phyloP scores from a whole-genome alignment of 2,329 filamentous ascomycete species.

The Cladosporium austrohemisphaericum region DNA sequence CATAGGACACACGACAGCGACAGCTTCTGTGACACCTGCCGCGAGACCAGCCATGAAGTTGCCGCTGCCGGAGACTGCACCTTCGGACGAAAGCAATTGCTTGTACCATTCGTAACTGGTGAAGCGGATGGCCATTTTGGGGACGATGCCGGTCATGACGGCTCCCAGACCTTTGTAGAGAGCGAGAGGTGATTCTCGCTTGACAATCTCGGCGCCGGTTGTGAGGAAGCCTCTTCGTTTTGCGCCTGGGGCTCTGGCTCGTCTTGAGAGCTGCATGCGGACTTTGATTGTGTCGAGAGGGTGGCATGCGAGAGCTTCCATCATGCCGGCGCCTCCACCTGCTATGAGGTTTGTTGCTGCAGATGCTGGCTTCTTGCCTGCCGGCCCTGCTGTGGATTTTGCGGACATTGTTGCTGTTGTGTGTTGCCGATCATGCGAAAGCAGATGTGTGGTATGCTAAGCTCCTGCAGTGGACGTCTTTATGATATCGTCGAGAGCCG shows the following conservation, averaged over 20 bases:
- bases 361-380: constrained; percentile 72
- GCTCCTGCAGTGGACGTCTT: too few relatives aligned
- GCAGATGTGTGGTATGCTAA: not conserved
- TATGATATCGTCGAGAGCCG: too few relatives aligned
- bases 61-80: constrained; percentile 63
- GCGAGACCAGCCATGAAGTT: constrained; percentile 82
- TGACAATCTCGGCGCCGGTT: constrained; percentile 82
- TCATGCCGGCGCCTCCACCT: constrained; percentile 96
- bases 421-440: not conserved
- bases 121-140: constrained; percentile 99
- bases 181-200: constrained; percentile 83
- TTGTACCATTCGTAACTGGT: constrained; percentile 97
- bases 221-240: constrained; percentile 82
- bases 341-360: constrained; percentile 90
- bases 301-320: constrained; percentile 96
- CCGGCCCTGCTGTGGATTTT: constrained; percentile 53
- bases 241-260: constrained; percentile 73
- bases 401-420: constrained; percentile 51
- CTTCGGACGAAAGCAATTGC: constrained; percentile 64
- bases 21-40: constrained; percentile 93
- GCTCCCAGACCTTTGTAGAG: constrained; percentile 98
- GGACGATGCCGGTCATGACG: constrained; percentile 91
- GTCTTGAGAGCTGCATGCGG: constrained; percentile 93
- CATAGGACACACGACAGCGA: constrained; percentile 96
- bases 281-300: constrained; percentile 98